A percentile compares a stretch with the other conserved stretches of the same genome.
These are phyloP conservation scores for Kwoniella heveanensis DNA, from an alignment of 768 basidiomycete species.

Conservation along the genomic window DNA sequence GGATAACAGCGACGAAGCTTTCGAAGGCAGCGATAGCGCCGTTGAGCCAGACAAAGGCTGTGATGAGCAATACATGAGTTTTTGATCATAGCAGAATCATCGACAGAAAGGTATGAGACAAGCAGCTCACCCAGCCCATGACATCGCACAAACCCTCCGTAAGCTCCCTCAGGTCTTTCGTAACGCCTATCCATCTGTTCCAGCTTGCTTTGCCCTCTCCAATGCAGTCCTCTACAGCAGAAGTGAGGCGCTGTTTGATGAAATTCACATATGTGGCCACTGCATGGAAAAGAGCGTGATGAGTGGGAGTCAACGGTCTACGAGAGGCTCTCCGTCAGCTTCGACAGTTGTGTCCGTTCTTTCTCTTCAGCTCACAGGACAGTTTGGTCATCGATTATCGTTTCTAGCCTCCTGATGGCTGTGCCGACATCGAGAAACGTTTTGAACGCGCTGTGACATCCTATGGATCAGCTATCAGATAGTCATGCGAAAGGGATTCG, in stretches of 20 bases:
- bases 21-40: constrained; percentile 22
- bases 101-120: background rate
- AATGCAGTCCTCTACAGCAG: constrained; percentile 20
- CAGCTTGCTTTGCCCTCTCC: constrained; percentile 14
- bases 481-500: too few species aligned
- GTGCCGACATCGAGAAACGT: constrained; percentile 38
- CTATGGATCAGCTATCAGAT: too few species aligned
- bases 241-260: constrained; percentile 35
- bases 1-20: constrained; percentile 34
- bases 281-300: constrained; percentile 46
- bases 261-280: constrained; percentile 37
- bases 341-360: background rate
- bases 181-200: constrained; percentile 26
- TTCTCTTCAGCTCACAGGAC: constrained; percentile 28
- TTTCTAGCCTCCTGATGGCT: constrained; percentile 37
- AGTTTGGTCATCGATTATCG: constrained; percentile 33
- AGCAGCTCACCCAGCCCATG: constrained; percentile 39
- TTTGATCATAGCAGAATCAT: background rate
- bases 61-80: background rate
- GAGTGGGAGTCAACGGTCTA: constrained; percentile 44
- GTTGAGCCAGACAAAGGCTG: constrained; percentile 29
- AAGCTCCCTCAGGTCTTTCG: constrained; percentile 30
- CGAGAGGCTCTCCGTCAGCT: background rate
- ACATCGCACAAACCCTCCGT: constrained; percentile 31
- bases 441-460: constrained; percentile 17